Evolutionary conservation across 495 filamentous ascomycete species (phyloP), one percentile per base, ranked within the genome.

Genomic region (Talaromyces adpressus): DNA sequence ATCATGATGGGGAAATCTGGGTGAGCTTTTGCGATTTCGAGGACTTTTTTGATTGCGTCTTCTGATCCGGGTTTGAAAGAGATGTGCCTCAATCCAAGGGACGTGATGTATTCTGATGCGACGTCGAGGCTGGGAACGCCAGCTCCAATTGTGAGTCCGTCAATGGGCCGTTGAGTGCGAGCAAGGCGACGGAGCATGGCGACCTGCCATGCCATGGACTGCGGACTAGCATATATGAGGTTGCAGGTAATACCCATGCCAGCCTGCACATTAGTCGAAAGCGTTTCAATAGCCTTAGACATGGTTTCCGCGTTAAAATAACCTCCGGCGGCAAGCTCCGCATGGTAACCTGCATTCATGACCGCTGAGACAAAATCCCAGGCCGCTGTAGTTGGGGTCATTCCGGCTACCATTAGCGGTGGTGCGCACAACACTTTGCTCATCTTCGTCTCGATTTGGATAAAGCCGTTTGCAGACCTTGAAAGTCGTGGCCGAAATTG

Each of bases 391-490:
- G 87, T 89, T 16, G 93, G 93, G 2, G 93, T 98, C 93, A 98
- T 98, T 69, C 92, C 93, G 36, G 93, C 91, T 14, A 97, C 91
- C 87, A 97, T 90, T 58, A 98, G 79, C 0, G 89, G 94, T 12
- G 94, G 92, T 16, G 96, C 82, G 39, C 94, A 93, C 36, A 98
- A 80, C 22, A 97, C 79, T 67, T 93, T 82, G 77, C 92, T 97
- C 91, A 98, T 96, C 83, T 96, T 97, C 41, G 94, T 98, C 76
- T 97, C 93, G 29, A 98, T 95, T 63, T 89, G 96, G 0, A 89
- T 96, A 70, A 88, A 84, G 18, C 94, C 94, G 54, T 82, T 82
- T 6, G 91, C 91, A 22, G 91, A 96, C 79, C 90, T 91, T 66
- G 93, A 85, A 49, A 98, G 83, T 57, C 85, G 87, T 3, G 94